Evolutionary conservation across 305 asterid species (phyloP).

Genomic region (Petunia hybrid): DNA sequence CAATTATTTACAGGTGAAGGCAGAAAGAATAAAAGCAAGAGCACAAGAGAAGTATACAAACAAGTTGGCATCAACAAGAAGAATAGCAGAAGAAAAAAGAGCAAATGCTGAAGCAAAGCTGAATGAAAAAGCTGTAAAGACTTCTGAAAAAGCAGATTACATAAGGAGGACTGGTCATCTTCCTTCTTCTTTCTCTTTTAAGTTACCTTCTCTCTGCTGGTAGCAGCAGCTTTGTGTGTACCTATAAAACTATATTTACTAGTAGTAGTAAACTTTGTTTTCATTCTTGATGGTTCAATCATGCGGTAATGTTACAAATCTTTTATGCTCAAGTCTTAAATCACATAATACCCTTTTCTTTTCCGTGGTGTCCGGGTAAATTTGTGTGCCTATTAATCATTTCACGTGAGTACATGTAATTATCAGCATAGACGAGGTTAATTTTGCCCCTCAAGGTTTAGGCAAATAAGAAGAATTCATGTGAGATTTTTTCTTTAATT

Average conservation of each 20-base stretch:
- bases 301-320: too few relatives aligned
- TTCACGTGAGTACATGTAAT: too few relatives aligned
- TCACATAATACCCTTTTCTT: too few relatives aligned
- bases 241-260: neutral
- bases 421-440: too few relatives aligned
- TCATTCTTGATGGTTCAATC: too few relatives aligned
- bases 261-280: neutral
- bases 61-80: constrained; percentile 65
- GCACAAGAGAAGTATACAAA: constrained; percentile 79
- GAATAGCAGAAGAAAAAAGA: constrained; percentile 86
- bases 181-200: constrained; percentile 74
- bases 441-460: too few relatives aligned
- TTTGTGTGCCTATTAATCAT: too few relatives aligned
- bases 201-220: constrained; percentile 76
- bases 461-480: too few relatives aligned
- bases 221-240: constrained; percentile 37
- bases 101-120: constrained; percentile 85
- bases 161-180: constrained; percentile 85
- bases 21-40: constrained; percentile 73
- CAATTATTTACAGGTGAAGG: constrained; percentile 72
- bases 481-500: too few relatives aligned
- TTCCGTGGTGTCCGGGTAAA: too few relatives aligned
- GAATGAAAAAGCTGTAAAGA: constrained; percentile 68
- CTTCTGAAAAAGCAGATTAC: constrained; percentile 79
- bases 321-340: too few relatives aligned